Base-by-base conservation (phyloP, 75 land plant genomes). In the Chamaecyparis obtusa region DNA sequence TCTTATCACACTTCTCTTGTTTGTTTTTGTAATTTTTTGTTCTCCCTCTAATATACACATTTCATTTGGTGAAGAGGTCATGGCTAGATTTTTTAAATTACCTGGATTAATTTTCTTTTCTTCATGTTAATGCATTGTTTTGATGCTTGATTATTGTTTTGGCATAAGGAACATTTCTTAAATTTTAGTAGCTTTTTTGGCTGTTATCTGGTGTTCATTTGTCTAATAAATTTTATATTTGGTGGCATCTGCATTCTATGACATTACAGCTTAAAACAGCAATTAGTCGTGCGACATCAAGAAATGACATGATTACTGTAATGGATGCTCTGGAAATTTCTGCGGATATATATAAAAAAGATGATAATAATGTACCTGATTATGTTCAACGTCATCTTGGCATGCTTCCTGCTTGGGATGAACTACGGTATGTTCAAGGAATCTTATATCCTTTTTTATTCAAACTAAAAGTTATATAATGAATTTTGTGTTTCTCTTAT, bases 281-380 rank as follows among this genome's bases (percentile, higher is more conserved):
- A 64, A 88, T 94, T 33, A 94, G 86, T 88, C 97, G 95, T 83
- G 99, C 99, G 37, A 93, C 90, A 39, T 92, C 96, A 46, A 95
- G 99, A 5, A 94, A 93, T 94, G 99, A 96, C 87, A 93, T 98
- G 93, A 27, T 86, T 43, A 96, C 99, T 30, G 90, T 96, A 21
- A 94, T 95, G 82, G 99, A 95, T 90, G 99, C 99, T 13, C 94
- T 98, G 80, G 99, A 96, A 89, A 96, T 95, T 72, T 96, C 99
- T 81, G 93, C 96, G 81, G 93, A 94, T 77, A 93, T 98, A 89
- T 92, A 90, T 85, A 93, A 93, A 80, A 94, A 87, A 75, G 99
- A 96, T 85, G 74, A 90, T 17, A 96, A 89, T 84, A 92, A 95
- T 90, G 93, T 96, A 55, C 64, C 93, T 21, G 99, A 98, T 86